A percentile compares a stretch with the other conserved stretches of the same genome.
phyloP scores from a whole-genome alignment of 202 grass and related monocot genomes.

The Panicum virgatum region DNA sequence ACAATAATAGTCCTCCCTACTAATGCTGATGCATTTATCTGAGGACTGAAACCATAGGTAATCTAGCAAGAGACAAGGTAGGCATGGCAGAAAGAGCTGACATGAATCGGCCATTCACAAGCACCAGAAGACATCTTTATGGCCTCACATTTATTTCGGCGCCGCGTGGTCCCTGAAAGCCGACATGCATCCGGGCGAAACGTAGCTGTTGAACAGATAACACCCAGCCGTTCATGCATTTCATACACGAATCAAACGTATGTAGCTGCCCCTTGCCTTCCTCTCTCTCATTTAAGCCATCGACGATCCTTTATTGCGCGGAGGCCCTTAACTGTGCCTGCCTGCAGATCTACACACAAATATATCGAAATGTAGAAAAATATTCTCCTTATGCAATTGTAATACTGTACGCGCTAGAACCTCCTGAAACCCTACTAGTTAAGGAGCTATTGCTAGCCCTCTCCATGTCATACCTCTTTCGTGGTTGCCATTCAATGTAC shows the following conservation, averaged over 20 bases:
- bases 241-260: neutral
- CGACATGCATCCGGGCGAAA: slow-evolving; percentile 43
- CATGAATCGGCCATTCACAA: slow-evolving; percentile 31
- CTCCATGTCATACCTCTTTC: slow-evolving; percentile 60
- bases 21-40: neutral
- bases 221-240: slow-evolving; percentile 12
- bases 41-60: too few relatives aligned
- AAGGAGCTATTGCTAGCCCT: slow-evolving; percentile 3
- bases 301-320: slow-evolving; percentile 4
- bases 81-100: neutral
- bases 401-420: slow-evolving; percentile 5
- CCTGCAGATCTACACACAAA: slow-evolving; percentile 36
- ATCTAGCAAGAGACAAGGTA: neutral
- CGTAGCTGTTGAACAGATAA: slow-evolving; percentile 26
- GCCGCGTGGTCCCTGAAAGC: slow-evolving; percentile 18
- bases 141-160: slow-evolving; percentile 7
- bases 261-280: slow-evolving; percentile 34
- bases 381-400: slow-evolving; percentile 2
- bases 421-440: slow-evolving; percentile 45
- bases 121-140: slow-evolving; percentile 37
- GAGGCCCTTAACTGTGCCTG: neutral
- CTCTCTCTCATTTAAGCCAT: slow-evolving; percentile 45
- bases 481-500: slow-evolving; percentile 62
- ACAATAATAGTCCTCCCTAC: too few relatives aligned
- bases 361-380: slow-evolving; percentile 1